A percentile compares a stretch with the other conserved stretches of the same genome.
Evolutionary conservation across 2,329 filamentous ascomycete species (phyloP).

Genomic region (Orbilia oligospora): DNA sequence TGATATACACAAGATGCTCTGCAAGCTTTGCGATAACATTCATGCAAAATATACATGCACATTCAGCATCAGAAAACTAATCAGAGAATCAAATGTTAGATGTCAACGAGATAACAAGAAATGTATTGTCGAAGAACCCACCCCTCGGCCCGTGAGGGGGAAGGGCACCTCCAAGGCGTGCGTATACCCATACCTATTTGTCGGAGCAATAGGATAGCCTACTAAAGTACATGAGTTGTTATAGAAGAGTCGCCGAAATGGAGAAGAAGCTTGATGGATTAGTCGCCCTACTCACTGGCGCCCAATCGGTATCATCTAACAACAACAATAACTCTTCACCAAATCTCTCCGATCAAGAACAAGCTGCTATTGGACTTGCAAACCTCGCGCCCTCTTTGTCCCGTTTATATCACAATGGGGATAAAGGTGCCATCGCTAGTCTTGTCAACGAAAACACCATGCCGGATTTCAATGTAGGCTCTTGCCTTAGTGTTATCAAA

Average conservation of each 20-base stretch:
- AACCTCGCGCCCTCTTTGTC: constrained; percentile 54
- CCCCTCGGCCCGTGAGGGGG: constrained; percentile 67
- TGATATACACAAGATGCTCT: constrained; percentile 35
- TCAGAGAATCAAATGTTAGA: constrained; percentile 56
- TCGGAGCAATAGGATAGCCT: not conserved
- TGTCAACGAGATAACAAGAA: constrained; percentile 56
- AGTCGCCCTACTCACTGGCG: constrained; percentile 55
- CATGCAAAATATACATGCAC: constrained; percentile 49
- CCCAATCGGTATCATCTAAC: constrained; percentile 45
- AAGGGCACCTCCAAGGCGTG: constrained; percentile 69
- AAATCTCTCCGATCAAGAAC: constrained; percentile 60
- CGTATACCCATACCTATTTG: constrained; percentile 61
- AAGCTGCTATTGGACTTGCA: constrained; percentile 65
- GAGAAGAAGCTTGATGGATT: constrained; percentile 65
- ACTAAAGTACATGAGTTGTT: not conserved
- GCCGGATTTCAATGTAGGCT: constrained; percentile 36
- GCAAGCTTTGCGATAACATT: constrained; percentile 56
- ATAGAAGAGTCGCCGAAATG: constrained; percentile 65
- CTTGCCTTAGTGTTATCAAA: constrained; percentile 31
- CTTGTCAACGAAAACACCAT: constrained; percentile 66
- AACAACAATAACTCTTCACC: constrained; percentile 61
- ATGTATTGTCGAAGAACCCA: constrained; percentile 58
- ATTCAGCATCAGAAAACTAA: constrained; percentile 57
- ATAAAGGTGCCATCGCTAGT: constrained; percentile 71
- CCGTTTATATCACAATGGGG: constrained; percentile 64